Conservation (phyloP, 139 green algal genomes). For the Closterium sp. region DNA sequence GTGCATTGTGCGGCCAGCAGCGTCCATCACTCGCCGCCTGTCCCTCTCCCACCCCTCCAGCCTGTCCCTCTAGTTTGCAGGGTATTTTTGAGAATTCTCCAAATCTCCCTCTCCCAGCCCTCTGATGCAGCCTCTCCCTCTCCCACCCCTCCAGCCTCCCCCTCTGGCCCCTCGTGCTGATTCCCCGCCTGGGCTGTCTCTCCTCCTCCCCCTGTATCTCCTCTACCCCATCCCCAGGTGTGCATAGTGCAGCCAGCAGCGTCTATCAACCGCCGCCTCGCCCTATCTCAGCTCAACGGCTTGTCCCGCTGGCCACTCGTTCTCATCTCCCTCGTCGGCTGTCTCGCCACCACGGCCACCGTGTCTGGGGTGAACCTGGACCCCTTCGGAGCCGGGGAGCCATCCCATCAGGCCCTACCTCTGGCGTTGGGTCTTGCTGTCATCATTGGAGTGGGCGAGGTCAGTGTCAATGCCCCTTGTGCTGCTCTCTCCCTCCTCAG, state of each 20-base stretch:
- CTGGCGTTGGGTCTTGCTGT: too few species aligned
- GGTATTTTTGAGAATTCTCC: too few species aligned
- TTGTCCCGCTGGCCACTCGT: constrained; percentile 39
- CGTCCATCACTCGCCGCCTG: background rate
- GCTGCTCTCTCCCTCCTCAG: background rate
- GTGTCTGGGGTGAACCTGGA: constrained; percentile 37
- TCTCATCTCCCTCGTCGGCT: background rate
- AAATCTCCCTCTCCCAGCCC: background rate
- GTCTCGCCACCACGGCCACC: constrained; percentile 30
- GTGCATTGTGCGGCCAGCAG: too few species aligned
- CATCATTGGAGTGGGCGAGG: background rate
- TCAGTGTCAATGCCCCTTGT: too few species aligned
- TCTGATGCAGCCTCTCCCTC: background rate
- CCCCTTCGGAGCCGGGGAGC: background rate
- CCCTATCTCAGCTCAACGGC: background rate
- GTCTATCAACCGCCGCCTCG: constrained; percentile 23
- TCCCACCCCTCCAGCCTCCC: background rate
- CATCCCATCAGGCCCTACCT: too few species aligned
- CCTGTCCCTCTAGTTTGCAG: too few species aligned
- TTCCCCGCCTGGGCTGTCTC: too few species aligned
- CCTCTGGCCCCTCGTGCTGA: background rate
- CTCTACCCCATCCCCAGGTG: constrained; percentile 7
- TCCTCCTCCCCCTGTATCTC: background rate
- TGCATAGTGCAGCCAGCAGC: constrained; percentile 38
- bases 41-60: background rate